phyloP scores from a whole-genome alignment of 2,329 filamentous ascomycete species.

The Venturia aucupariae region DNA sequence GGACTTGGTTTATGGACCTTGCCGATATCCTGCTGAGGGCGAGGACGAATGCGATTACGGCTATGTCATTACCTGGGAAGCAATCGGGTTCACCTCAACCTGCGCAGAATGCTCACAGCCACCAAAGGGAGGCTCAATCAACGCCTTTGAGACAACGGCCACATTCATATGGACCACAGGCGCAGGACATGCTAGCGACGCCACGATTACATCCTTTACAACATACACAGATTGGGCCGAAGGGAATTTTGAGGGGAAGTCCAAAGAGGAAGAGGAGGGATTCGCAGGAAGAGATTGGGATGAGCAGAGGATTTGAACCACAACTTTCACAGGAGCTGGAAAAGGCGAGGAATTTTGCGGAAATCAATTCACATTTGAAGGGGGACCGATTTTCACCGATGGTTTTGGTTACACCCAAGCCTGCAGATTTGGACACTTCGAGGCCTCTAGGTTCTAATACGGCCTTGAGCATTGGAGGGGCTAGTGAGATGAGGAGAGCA shows the following conservation, averaged over 20 bases:
- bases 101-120: no score
- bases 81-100: no score
- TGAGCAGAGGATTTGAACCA: not conserved
- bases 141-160: no score
- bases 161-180: not conserved
- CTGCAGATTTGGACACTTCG: not conserved
- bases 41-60: not conserved
- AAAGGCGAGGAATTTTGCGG: not conserved
- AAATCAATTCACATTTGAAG: not conserved
- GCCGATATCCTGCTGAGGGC: not conserved
- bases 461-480: not conserved
- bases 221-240: not conserved
- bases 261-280: conserved; percentile 4
- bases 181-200: not conserved
- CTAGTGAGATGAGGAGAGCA: not conserved
- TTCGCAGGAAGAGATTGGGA: not conserved
- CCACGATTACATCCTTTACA: not conserved
- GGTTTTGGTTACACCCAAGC: not conserved
- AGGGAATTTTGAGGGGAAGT: not conserved
- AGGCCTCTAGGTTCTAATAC: not conserved
- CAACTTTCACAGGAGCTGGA: not conserved
- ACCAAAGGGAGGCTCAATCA: no score
- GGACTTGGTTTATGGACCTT: not conserved
- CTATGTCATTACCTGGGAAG: not conserved
- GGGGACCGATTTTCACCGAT: not conserved